A percentile compares a stretch with the other conserved stretches of the same genome.
Evolutionary conservation across 2,329 filamentous ascomycete genomes (phyloP).

Genomic region (Aspergillus fischeri): DNA sequence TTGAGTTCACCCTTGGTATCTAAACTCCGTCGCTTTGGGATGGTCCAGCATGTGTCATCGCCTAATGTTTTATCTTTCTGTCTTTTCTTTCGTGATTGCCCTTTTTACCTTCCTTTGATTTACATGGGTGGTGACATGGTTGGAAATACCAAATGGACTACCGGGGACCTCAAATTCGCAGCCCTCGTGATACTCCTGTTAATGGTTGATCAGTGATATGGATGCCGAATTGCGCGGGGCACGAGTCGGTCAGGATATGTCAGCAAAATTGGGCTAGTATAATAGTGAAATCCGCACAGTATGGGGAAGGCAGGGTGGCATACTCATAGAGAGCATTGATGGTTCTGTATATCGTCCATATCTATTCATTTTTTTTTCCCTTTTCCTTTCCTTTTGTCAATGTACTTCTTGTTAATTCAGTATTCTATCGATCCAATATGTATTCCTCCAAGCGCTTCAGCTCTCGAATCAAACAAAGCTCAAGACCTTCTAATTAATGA

Average conservation of each 20-base stretch:
- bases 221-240: neutral
- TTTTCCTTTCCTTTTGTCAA: constrained; percentile 11
- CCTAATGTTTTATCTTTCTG: neutral
- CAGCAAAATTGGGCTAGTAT: constrained; percentile 2
- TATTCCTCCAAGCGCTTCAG: neutral
- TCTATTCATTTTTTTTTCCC: constrained; percentile 2
- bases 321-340: constrained; percentile 21
- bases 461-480: neutral
- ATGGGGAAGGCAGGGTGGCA: constrained; percentile 5
- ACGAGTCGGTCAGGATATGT: constrained; percentile 1
- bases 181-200: constrained; percentile 6
- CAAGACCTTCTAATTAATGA: neutral
- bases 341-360: constrained; percentile 21
- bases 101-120: neutral
- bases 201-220: neutral
- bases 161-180: constrained; percentile 5
- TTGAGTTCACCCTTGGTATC: constrained; percentile 92
- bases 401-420: constrained; percentile 3
- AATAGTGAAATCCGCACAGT: neutral
- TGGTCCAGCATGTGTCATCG: neutral
- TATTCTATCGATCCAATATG: neutral
- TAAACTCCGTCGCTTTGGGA: constrained; percentile 45
- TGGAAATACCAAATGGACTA: neutral
- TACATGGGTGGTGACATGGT: constrained; percentile 2
- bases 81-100: constrained; percentile 2